These are phyloP conservation scores for Gossypium ekmanianum DNA, from an alignment of 345 rosid genomes.

Conservation along the genomic window DNA sequence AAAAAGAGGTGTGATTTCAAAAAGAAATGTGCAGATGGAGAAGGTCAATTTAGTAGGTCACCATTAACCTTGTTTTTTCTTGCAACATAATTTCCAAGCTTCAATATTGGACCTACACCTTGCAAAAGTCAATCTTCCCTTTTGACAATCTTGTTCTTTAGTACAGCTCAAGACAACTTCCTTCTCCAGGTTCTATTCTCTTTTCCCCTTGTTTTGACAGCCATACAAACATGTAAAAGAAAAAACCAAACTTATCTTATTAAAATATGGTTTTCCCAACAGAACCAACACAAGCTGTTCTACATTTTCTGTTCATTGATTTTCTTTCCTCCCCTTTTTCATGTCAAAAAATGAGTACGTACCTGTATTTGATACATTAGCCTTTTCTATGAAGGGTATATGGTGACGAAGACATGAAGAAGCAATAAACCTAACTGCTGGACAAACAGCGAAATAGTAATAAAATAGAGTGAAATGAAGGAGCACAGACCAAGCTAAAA, in stretches of 20 bases:
- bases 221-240: not conserved
- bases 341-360: too few relatives aligned
- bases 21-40: slow-evolving; percentile 4
- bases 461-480: not conserved
- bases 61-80: slow-evolving; percentile 9
- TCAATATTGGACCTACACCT: slow-evolving; percentile 22
- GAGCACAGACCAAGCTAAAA: not conserved
- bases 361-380: not conserved
- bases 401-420: not conserved
- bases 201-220: slow-evolving; percentile 15
- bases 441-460: not conserved
- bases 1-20: not conserved
- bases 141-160: slow-evolving; percentile 19
- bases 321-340: not conserved
- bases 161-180: slow-evolving; percentile 30
- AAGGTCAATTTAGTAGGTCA: slow-evolving; percentile 30
- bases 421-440: not conserved
- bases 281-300: slow-evolving; percentile 3
- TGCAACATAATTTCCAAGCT: slow-evolving; percentile 16
- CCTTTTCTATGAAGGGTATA: not conserved
- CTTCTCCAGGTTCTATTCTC: slow-evolving; percentile 27
- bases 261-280: not conserved
- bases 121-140: slow-evolving; percentile 14
- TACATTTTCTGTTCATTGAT: not conserved
- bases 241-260: not conserved